Base-by-base conservation (phyloP, 202 grass and related monocot species). In the Bolboschoenoplectus hybrid region DNA sequence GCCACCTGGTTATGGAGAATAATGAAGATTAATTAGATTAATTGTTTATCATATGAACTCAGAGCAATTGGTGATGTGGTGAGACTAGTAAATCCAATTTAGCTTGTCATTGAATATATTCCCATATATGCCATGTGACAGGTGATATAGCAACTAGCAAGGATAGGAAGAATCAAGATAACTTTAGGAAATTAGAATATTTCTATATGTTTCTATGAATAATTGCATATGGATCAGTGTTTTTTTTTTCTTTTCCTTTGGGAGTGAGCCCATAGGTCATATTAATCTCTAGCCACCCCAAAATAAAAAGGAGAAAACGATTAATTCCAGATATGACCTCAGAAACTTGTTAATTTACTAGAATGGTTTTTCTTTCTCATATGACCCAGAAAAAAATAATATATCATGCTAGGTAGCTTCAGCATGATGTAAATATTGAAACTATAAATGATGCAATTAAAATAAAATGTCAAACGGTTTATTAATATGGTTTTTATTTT, bases 1-100 rank as follows among this genome's bases (percentile, higher is more conserved):
- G 91, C 96, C 96, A 98, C 66, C 81, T 84, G 35, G 13, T 53
- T 20, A 68, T 53, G 32, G 2, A 74, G 38, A 67, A 67, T 35
- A 46, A 44, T 69, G 43, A 52, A 53, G 9, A 17, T 38, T 13
- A 53, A 17, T 56, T 52, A 36, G 32, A 55, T 56, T 55, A 38
- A 56, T 56, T 17, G 16, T 47, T n/a, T 19, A 19, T 72, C 68
- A 46, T n/a, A 72, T 19, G 8, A 9, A 20, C 20, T 19, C 2
- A 2, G 7, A 72, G 7, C 16, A 72, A 44, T 13, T 46, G 5
- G 7, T 72, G 40, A 72, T 77, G 65, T 45, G 1, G n/a, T 51
- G 17, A n/a, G 2, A 43, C 70, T 11, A 47, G 41, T 47, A 45
- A 76, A 77, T 77, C 50, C 49, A 77, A 77, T 38, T 10, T 12